Percentiles rank a stretch among this genome's conserved stretches.
These are phyloP conservation scores for Pisolithus marmoratus DNA, from an alignment of 768 basidiomycete species.

Conservation along the genomic window DNA sequence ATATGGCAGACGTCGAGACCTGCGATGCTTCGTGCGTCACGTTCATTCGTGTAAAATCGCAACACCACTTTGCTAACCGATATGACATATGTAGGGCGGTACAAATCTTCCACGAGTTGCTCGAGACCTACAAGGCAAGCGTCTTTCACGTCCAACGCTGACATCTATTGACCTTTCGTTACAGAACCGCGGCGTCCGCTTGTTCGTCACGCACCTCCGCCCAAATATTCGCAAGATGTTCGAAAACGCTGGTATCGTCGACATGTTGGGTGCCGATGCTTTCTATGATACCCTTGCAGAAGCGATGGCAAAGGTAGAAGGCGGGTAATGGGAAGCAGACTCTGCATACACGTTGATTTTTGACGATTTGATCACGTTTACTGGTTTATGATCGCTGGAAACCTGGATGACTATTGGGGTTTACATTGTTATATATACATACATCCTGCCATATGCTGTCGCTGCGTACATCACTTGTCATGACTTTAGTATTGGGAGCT, in stretches of 20 bases:
- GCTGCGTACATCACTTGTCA: too few relatives aligned
- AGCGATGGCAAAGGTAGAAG: slow-evolving; percentile 36
- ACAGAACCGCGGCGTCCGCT: slow-evolving; percentile 38
- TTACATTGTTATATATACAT: too few relatives aligned
- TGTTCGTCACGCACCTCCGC: slow-evolving; percentile 45
- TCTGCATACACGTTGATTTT: too few relatives aligned
- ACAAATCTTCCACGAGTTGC: slow-evolving; percentile 76
- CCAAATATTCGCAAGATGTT: slow-evolving; percentile 31
- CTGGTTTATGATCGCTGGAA: neutral
- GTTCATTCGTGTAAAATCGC: neutral
- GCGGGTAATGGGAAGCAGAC: slow-evolving; percentile 1
- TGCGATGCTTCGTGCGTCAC: slow-evolving; percentile 82
- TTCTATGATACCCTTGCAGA: slow-evolving; percentile 40
- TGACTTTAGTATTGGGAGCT: too few relatives aligned
- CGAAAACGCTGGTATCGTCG: slow-evolving; percentile 39
- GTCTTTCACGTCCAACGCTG: neutral
- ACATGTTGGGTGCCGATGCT: slow-evolving; percentile 37
- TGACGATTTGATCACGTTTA: neutral
- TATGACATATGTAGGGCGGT: slow-evolving; percentile 49
- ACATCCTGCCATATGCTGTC: too few relatives aligned
- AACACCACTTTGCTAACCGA: slow-evolving; percentile 2
- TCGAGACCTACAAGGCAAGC: slow-evolving; percentile 70
- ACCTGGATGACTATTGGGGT: too few relatives aligned
- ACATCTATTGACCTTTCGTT: neutral
- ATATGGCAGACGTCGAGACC: slow-evolving; percentile 86